Base-by-base conservation (phyloP, 73 alveolate species). In the Paramecium caudatum region DNA sequence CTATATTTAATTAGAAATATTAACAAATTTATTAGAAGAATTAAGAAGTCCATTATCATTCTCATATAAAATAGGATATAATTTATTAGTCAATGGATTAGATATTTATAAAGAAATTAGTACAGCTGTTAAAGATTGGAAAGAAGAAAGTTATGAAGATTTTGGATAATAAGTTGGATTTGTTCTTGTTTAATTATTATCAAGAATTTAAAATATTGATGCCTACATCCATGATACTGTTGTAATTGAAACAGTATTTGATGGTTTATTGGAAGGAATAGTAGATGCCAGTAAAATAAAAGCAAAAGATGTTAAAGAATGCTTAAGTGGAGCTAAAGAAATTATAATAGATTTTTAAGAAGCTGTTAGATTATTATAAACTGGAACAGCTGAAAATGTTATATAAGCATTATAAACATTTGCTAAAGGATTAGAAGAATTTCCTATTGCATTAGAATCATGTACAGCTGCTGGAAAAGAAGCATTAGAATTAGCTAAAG, bases 81-180 rank as follows among this genome's bases (percentile, higher is more conserved):
- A 74, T 74, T 37, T 74, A 21, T 15, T 74, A 9, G 46, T 74
- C 5, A 41, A 74, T 19, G 88, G 88, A 3, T 7, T 37, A 0
- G 88, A 74, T 3, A 74, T 74, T 21, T 74, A 39, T 74, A 4
- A 39, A 17, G 88, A 74, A 41, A 74, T 74, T 0, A 74, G 88
- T 74, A 74, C 69, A 4, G 88, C 88, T 74, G 55, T 74, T 16
- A 45, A 41, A 10, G 88, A 74, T 8, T 74, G 68, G 69, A 74
- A 74, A 12, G n/a, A 33, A 39, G 21, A 74, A 74, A 17, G 7
- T 10, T 74, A 74, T 41, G 88, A 74, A 45, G 88, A 74, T 17
- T 74, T 74, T 37, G 88, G 88, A 41, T n/a, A 41, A 19, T 41
- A 74, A 47, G 32, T 74, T 41, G 88, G 88, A 74, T 19, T 12